A percentile compares a stretch with the other conserved stretches of the same genome.
Conservation (phyloP, 306 rosid genomes). For the Fagus crenata region DNA sequence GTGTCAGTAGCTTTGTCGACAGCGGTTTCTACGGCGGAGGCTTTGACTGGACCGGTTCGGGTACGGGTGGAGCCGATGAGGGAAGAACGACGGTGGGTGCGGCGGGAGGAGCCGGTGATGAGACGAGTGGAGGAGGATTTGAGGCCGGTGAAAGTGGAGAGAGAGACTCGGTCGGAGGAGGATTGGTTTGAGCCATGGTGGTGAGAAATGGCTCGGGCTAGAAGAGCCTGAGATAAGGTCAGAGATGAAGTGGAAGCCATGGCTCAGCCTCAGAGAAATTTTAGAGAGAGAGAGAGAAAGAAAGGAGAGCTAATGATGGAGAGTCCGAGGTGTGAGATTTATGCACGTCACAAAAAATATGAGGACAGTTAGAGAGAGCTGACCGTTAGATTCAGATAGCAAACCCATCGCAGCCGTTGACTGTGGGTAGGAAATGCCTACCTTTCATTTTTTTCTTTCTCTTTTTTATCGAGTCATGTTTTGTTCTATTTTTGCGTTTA, state of each 20-base stretch:
- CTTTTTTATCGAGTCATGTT: neutral
- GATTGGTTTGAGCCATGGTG: slow-evolving; percentile 45
- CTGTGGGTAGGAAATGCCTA: slow-evolving; percentile 49
- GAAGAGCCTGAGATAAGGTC: slow-evolving; percentile 69
- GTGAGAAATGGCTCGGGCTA: slow-evolving; percentile 63
- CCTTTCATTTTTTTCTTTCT: slow-evolving; percentile 38
- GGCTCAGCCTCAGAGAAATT: slow-evolving; percentile 3
- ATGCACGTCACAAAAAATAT: slow-evolving; percentile 11
- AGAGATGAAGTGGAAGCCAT: slow-evolving; percentile 86
- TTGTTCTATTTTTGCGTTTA: neutral
- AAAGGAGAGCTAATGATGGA: neutral
- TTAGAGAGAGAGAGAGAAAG: neutral
- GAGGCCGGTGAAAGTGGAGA: slow-evolving; percentile 66
- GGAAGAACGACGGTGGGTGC: slow-evolving; percentile 4
- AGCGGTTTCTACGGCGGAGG: slow-evolving; percentile 41
- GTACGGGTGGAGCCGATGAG: neutral
- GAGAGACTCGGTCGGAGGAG: slow-evolving; percentile 49
- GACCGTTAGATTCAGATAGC: slow-evolving; percentile 40
- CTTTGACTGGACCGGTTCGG: slow-evolving; percentile 27
- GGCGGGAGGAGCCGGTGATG: slow-evolving; percentile 31
- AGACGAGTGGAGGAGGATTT: slow-evolving; percentile 41
- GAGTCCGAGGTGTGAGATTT: slow-evolving; percentile 15
- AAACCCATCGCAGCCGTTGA: slow-evolving; percentile 38
- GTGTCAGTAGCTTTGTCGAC: slow-evolving; percentile 49
- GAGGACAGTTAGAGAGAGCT: slow-evolving; percentile 40